A percentile compares a stretch with the other conserved stretches of the same genome.
phyloP scores from a whole-genome alignment of 805 yeast genomes.

The Candida patagonica region DNA sequence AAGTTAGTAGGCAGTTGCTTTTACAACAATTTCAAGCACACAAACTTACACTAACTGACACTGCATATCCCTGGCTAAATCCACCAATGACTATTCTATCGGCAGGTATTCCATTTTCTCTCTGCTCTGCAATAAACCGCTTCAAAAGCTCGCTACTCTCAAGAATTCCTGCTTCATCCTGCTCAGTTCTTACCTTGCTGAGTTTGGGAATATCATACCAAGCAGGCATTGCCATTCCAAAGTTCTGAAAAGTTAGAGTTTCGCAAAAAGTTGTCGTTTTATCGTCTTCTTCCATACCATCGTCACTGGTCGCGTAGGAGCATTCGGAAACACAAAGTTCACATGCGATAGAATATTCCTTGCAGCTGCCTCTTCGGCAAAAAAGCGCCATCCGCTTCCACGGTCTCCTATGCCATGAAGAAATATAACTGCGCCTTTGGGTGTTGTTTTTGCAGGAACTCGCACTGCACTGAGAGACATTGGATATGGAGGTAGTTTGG shows the following conservation, averaged over 20 bases:
- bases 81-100: constrained; percentile 81
- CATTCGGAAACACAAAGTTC: constrained; percentile 83
- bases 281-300: constrained; percentile 27
- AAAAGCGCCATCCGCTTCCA: constrained; percentile 82
- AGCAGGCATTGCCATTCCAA: constrained; percentile 60
- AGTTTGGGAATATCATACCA: constrained; percentile 73
- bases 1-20: neutral
- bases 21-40: neutral
- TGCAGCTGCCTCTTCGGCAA: constrained; percentile 49
- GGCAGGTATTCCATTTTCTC: constrained; percentile 28
- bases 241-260: constrained; percentile 29
- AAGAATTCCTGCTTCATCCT: constrained; percentile 32
- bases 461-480: constrained; percentile 27
- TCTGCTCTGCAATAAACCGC: constrained; percentile 22
- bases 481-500: no score
- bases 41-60: constrained; percentile 38
- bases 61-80: constrained; percentile 88
- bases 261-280: no score
- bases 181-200: constrained; percentile 22
- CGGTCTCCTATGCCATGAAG: constrained; percentile 90
- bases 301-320: constrained; percentile 65
- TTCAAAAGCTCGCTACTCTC: constrained; percentile 24
- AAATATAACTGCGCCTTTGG: constrained; percentile 61
- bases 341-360: constrained; percentile 41
- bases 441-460: constrained; percentile 33